A percentile compares a stretch with the other conserved stretches of the same genome.
These are phyloP conservation scores for Colletotrichum tabaci DNA, from an alignment of 2,329 filamentous ascomycete genomes.

Conservation along the genomic window DNA sequence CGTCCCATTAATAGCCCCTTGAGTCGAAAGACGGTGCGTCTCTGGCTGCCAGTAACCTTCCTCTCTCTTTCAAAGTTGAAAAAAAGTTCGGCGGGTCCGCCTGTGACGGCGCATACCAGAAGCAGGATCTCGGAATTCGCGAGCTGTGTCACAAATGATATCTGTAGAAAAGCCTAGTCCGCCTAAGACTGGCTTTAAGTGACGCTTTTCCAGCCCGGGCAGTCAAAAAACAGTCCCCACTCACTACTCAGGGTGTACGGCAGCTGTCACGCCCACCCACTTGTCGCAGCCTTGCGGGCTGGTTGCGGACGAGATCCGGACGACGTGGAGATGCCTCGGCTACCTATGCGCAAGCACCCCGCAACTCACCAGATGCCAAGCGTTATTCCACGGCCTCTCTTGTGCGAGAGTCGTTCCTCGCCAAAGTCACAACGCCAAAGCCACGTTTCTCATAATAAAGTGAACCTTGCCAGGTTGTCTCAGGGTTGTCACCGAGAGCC, in stretches of 20 bases:
- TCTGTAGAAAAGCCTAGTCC: neutral
- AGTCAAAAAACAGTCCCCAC: neutral
- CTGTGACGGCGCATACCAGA: neutral
- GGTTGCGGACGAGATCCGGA: neutral
- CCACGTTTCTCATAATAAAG: conserved; percentile 2
- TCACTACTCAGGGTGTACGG: neutral
- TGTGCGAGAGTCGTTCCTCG: neutral
- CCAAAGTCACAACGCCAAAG: neutral
- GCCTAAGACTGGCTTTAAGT: neutral
- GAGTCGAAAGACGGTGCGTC: neutral
- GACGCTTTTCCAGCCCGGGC: neutral
- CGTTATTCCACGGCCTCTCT: neutral
- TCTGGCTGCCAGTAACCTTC: neutral
- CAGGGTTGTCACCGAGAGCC: conserved; percentile 17
- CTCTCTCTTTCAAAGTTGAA: neutral
- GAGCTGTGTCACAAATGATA: neutral
- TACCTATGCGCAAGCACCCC: neutral
- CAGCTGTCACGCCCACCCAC: neutral
- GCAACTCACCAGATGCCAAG: neutral
- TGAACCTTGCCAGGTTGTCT: conserved; percentile 14
- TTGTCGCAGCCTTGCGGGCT: neutral
- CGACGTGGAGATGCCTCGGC: neutral
- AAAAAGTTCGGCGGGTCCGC: conserved; percentile 1
- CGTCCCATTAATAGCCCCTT: conserved; percentile 1
- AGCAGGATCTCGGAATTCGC: neutral